Evolutionary conservation across 345 rosid species (phyloP).

Genomic region (Brassica juncea): DNA sequence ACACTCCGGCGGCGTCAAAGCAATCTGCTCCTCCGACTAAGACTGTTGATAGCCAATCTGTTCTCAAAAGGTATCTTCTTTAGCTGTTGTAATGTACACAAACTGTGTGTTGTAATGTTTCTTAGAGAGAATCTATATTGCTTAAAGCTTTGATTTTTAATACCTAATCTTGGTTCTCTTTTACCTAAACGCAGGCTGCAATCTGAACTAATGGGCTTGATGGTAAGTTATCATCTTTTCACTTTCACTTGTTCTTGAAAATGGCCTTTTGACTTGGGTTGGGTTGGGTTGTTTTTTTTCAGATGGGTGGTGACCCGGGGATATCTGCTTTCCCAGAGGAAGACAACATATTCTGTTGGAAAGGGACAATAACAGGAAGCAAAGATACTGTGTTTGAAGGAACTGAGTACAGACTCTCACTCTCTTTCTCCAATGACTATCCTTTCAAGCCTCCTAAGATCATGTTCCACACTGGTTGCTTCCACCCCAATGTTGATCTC

Average conservation of each 20-base stretch:
- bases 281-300: not conserved
- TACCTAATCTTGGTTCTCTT: slow-evolving; percentile 2
- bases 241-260: not conserved
- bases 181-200: slow-evolving; percentile 65
- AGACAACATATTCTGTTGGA: slow-evolving; percentile 96
- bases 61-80: slow-evolving; percentile 51
- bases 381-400: slow-evolving; percentile 95
- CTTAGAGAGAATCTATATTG: not conserved
- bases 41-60: slow-evolving; percentile 77
- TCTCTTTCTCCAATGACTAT: slow-evolving; percentile 82
- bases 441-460: slow-evolving; percentile 97
- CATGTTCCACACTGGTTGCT: slow-evolving; percentile 86
- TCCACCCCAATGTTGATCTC: slow-evolving; percentile 93
- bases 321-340: slow-evolving; percentile 96
- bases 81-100: not conserved
- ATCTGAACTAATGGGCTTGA: slow-evolving; percentile 91
- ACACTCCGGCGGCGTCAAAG: slow-evolving; percentile 62
- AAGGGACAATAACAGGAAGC: slow-evolving; percentile 91
- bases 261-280: not conserved
- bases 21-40: slow-evolving; percentile 56
- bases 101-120: slow-evolving; percentile 31
- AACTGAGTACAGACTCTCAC: slow-evolving; percentile 85
- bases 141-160: not conserved
- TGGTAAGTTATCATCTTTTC: slow-evolving; percentile 54
- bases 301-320: slow-evolving; percentile 96